These are phyloP conservation scores for Cudoniella acicularis DNA, from an alignment of 495 filamentous ascomycete genomes.

Conservation along the genomic window DNA sequence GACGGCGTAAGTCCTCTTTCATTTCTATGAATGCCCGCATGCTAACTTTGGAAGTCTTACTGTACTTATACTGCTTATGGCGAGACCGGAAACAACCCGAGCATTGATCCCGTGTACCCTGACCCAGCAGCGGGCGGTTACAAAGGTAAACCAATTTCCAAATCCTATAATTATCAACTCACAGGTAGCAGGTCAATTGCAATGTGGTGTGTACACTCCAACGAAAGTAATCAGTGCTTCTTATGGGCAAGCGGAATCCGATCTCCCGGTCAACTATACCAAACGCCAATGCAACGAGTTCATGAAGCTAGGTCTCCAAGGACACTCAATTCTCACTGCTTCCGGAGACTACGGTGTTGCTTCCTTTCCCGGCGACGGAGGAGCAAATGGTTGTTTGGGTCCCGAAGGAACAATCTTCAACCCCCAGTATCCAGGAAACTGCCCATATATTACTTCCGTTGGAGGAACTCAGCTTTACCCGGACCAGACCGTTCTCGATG, in stretches of 20 bases:
- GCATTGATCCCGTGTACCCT: conserved; percentile 17
- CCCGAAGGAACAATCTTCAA: conserved; percentile 30
- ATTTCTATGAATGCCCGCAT: neutral
- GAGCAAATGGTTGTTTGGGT: conserved; percentile 19
- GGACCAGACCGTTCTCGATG: conserved; percentile 29
- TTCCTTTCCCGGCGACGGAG: conserved; percentile 31
- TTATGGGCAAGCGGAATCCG: conserved; percentile 16
- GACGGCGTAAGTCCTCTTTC: conserved; percentile 2
- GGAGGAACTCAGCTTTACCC: conserved; percentile 37
- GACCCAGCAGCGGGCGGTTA: conserved; percentile 15
- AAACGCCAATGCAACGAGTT: conserved; percentile 23
- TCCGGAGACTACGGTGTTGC: conserved; percentile 43
- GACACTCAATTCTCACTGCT: conserved; percentile 35
- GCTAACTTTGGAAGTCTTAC: conserved; percentile 1
- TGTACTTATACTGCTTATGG: conserved; percentile 19
- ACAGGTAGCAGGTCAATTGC: conserved; percentile 12
- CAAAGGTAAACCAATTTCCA: conserved; percentile 14
- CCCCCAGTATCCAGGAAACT: conserved; percentile 35
- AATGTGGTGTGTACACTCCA: conserved; percentile 15
- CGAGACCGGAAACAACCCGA: conserved; percentile 11
- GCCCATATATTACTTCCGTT: conserved; percentile 46
- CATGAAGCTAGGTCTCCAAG: conserved; percentile 43
- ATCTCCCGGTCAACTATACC: conserved; percentile 12
- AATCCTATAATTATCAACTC: neutral
- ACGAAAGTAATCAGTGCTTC: conserved; percentile 20